phyloP scores from a whole-genome alignment of 495 filamentous ascomycete species.

The Choiromyces venosus region DNA sequence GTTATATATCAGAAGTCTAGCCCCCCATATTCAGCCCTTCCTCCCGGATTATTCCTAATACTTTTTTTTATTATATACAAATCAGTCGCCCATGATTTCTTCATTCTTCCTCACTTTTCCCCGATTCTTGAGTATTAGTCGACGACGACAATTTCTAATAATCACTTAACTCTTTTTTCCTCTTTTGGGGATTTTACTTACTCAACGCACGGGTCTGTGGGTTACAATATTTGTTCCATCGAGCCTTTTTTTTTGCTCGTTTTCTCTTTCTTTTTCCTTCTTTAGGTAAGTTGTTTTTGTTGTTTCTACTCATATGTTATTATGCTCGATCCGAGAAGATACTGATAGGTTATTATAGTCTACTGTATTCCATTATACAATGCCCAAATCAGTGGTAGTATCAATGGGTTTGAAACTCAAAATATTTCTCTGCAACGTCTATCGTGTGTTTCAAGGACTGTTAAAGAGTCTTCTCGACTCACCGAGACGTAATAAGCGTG shows the following conservation, averaged over 20 bases:
- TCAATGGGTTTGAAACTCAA: slow-evolving; percentile 4
- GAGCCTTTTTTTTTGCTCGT: neutral
- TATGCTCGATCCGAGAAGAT: neutral
- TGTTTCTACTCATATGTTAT: neutral
- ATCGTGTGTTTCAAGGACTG: slow-evolving; percentile 18
- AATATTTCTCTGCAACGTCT: slow-evolving; percentile 8
- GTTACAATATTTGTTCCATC: neutral
- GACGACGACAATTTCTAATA: neutral
- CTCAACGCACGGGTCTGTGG: too few relatives aligned
- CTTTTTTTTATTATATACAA: neutral
- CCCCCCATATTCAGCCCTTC: neutral
- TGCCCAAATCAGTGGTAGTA: neutral
- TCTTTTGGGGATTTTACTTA: neutral
- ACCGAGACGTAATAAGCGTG: slow-evolving; percentile 30
- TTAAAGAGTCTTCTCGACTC: slow-evolving; percentile 18
- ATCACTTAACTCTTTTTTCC: neutral
- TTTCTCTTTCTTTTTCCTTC: too few relatives aligned
- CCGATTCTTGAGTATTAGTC: neutral
- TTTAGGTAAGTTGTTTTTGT: neutral
- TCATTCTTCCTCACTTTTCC: neutral
- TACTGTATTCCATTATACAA: neutral
- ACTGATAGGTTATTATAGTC: neutral
- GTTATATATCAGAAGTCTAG: neutral
- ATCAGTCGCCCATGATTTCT: neutral
- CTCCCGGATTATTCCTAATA: neutral